Evolutionary conservation across 2,329 filamentous ascomycete genomes (phyloP), one percentile per base, ranked within the genome.

Genomic region (Microcyclosporella mali): DNA sequence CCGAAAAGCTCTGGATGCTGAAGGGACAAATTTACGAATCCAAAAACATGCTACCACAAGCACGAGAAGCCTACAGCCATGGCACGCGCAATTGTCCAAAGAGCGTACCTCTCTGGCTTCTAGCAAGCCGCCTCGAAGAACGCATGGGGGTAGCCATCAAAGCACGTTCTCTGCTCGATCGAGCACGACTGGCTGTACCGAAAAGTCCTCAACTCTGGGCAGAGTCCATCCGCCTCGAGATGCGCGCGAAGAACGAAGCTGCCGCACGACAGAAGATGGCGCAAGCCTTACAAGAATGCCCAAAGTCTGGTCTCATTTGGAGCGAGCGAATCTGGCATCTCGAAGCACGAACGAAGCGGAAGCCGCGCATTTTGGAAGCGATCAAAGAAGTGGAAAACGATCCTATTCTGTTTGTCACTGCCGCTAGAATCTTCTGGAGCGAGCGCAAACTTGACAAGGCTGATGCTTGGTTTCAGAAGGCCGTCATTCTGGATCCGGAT

Each of bases 301-400:
- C 90, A 25, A 84, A 81, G 56, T 92, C 82, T 45, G 92, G 92
- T 0, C 71, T 94, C 0, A 76, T 98, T 3, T 97, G 90, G 88
- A 82, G 81, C 28, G 92, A 98, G 70, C 87, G 87, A 52, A 97
- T 98, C 63, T 94, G 89, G 87, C 78, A 95, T 64, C 79, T 98
- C 6, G 94, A 97, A 62, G 71, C 85, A 21, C 82, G 92, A 38
- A 94, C 92, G 28, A 88, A 97, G 64, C 85, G 94, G 44, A 95
- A 95, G 65, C 84, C 90, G 3, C 81, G 89, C 47, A 86, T 85
- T 43, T 73, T 97, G 34, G 92, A 97, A 68, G 94, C 90, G 21
- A 94, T 98, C 68, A 94, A 95, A 69, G 94, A 94, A 66, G 87
- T 94, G 4, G 92, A 97, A 62, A 92, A 88, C 59, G 90, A 97